phyloP scores from a whole-genome alignment of 108 stramenopile genomes.

The Skeletonema potamos region DNA sequence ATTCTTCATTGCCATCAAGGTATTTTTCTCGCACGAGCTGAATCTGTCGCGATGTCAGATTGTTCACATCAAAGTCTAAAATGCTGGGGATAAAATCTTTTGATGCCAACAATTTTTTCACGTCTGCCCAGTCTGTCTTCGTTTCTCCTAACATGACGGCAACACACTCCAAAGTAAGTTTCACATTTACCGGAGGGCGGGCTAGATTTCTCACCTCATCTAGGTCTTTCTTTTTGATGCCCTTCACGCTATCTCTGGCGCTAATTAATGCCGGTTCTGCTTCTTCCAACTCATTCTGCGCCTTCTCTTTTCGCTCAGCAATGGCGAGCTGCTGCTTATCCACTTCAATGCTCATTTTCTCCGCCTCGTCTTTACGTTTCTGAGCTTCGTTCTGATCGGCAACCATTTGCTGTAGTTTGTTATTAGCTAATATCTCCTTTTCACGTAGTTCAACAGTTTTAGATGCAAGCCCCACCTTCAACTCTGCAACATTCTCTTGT shows the following conservation, averaged over 20 bases:
- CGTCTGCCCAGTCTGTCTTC: constrained; percentile 90
- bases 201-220: constrained; percentile 94
- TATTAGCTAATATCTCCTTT: constrained; percentile 91
- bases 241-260: constrained; percentile 88
- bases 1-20: constrained; percentile 75
- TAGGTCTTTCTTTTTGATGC: constrained; percentile 95
- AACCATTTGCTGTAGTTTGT: constrained; percentile 98
- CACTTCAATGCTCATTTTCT: constrained; percentile 87
- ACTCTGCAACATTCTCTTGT: constrained; percentile 89
- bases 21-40: constrained; percentile 85
- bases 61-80: constrained; percentile 92
- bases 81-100: constrained; percentile 96
- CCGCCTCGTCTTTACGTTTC: constrained; percentile 90
- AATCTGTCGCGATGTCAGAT: constrained; percentile 77
- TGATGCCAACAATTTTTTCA: constrained; percentile 89
- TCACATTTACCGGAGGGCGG: constrained; percentile 93
- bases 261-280: constrained; percentile 94
- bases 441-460: constrained; percentile 81
- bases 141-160: constrained; percentile 93
- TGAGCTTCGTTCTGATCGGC: constrained; percentile 97
- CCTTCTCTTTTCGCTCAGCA: constrained; percentile 85
- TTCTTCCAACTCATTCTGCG: constrained; percentile 91
- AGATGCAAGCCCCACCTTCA: constrained; percentile 78
- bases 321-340: constrained; percentile 78
- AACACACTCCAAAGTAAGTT: constrained; percentile 94